Evolutionary conservation across 768 basidiomycete species (phyloP), one percentile per base, ranked within the genome.

Genomic region (Solioccasus polychromus): DNA sequence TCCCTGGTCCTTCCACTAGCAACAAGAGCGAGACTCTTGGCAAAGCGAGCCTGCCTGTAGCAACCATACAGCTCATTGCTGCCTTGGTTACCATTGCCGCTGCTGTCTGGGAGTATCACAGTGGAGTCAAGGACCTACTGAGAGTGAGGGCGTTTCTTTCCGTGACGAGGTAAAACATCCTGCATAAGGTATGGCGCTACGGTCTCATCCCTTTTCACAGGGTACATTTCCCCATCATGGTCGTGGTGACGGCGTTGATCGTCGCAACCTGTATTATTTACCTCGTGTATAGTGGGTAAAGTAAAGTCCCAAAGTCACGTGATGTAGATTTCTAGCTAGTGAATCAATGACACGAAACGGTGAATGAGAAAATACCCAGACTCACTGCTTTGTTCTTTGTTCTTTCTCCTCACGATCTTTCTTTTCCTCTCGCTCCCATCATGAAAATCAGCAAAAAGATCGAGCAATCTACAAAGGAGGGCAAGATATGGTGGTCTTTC

Each of bases 381-480:
- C 35, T 30, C 19, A 3, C 30, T 30, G 18, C 36, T 44, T 48
- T 32, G n/a, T 29, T 36, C 35, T 45, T 28, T 48, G 40, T 41
- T 42, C 7, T 18, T 44, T 39, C 41, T 5, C 48, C 52, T 48
- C 53, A 55, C 59, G 42, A 47, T 52, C 52, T 53, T 52, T 50
- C 15, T 53, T 44, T 62, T 49, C 26, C 51, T 52, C 58, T 57
- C 57, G 10, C 11, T 35, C 26, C 34, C 42, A 32, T 35, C 68
- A 96, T 96, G 92, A 95, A 88, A 80, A 91, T 98, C 67, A 92
- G 85, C 57, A 82, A 93, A 69, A 97, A 95, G 74, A 90, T 97
- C 35, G 77, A 84, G 52, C 82, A 90, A 66, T 89, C 89, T 38
- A 71, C 80, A 50, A 84, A 86, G 64, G 88, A 95, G 57, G 84